Evolutionary conservation across 345 rosid genomes (phyloP), one percentile per base, ranked within the genome.

Genomic region (Syzygium aromaticum): DNA sequence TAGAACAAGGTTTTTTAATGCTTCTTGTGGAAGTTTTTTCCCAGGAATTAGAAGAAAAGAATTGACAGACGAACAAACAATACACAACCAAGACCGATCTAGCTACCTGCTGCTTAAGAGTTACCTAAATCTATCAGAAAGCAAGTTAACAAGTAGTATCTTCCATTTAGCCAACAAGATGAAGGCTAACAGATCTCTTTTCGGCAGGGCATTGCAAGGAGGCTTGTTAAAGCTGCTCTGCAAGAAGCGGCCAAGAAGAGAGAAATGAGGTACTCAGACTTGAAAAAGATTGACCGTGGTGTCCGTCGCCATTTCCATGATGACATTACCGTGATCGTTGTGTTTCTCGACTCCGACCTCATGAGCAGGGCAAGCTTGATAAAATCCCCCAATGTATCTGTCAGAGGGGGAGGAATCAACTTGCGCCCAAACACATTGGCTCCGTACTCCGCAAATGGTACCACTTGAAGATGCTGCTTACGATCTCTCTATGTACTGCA

Each of bases 241-340:
- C 96, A 94, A 88, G 98, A 93, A 91, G 99, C 98, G 4, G 98
- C 99, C 2, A 96, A 94, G 92, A 97, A 97, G 93, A 89, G 99
- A 89, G 98, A 96, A 89, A 95, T 97, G 98, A 93, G 99, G 77
- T 95, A 96, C 92, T 95, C 99, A 0, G 99, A 97, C 94, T 89
- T 97, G 91, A 97, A 97, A 91, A 95, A 94, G 95, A 97, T 97
- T 7, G 98, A 97, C 91, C 95, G 98, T 8, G 98, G 98, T 1
- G 98, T 97, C 9, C 89, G 99, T 19, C 90, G 99, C 27, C 97
- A 95, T 94, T 97, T 97, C 96, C 99, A 97, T 63, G 99, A 97
- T 64, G 99, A 97, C 91, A 96, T 94, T 83, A 96, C 99, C 6
- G 98, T 96, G 87, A 87, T 94, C 2, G 96, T 97, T 9, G 90